Evolutionary conservation across 2,329 filamentous ascomycete species (phyloP).

Genomic region (Monosporascus sp.): DNA sequence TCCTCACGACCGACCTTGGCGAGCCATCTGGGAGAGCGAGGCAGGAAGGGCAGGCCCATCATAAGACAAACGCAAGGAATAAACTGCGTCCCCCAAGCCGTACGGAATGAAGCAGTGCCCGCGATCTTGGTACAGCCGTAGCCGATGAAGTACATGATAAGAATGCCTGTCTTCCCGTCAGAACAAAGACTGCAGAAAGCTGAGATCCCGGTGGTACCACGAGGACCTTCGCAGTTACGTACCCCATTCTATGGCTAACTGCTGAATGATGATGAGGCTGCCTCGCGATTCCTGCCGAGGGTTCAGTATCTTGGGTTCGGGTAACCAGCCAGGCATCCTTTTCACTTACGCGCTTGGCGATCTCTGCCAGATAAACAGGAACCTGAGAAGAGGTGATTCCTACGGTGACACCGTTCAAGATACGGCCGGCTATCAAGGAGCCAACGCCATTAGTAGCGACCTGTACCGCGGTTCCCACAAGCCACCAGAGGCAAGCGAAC

Average conservation of each 20-base stretch:
- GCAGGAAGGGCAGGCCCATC: conserved; percentile 54
- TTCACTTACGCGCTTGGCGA: conserved; percentile 42
- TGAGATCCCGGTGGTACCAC: no score
- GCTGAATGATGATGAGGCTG: conserved; percentile 64
- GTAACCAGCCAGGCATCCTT: no score
- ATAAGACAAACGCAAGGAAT: conserved; percentile 55
- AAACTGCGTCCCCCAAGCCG: conserved; percentile 62
- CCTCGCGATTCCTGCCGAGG: conserved; percentile 44
- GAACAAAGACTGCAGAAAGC: no score
- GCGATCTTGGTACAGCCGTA: conserved; percentile 59
- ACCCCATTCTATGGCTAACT: conserved; percentile 70
- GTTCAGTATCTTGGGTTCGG: background rate
- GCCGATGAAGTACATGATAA: conserved; percentile 67
- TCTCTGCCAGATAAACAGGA: conserved; percentile 63
- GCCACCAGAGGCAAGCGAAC: conserved; percentile 43
- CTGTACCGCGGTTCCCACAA: conserved; percentile 55
- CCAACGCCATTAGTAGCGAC: conserved; percentile 53
- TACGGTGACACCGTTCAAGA: conserved; percentile 61
- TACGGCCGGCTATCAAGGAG: conserved; percentile 48
- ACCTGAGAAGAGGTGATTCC: conserved; percentile 64
- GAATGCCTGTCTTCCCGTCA: conserved; percentile 30
- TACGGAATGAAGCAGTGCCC: conserved; percentile 53
- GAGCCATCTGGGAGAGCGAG: conserved; percentile 59
- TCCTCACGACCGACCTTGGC: conserved; percentile 57
- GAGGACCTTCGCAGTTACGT: no score